Conservation (phyloP, 352 stramenopile genomes). For the Globisporangium barbulae region DNA sequence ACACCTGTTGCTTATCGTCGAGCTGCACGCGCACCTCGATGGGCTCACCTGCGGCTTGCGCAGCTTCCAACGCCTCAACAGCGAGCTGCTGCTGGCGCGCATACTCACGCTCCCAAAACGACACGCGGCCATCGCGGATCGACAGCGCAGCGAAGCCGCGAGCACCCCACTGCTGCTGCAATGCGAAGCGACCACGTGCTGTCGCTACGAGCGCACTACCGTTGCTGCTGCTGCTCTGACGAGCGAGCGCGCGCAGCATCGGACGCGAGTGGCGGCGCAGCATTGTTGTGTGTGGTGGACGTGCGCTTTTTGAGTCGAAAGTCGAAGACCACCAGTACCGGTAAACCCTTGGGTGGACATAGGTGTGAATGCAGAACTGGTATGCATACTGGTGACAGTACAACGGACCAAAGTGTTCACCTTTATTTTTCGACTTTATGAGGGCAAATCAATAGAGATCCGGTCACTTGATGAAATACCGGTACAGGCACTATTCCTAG, state of each 20-base stretch:
- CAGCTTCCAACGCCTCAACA: constrained; percentile 4
- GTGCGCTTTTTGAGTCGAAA: not conserved
- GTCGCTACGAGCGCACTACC: not conserved
- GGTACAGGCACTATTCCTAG: too few relatives aligned
- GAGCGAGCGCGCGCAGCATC: not conserved
- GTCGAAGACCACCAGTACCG: not conserved
- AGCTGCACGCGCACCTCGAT: constrained; percentile 48
- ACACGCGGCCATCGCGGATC: constrained; percentile 43
- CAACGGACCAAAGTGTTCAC: too few relatives aligned
- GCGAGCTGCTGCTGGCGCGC: constrained; percentile 39
- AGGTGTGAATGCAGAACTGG: too few relatives aligned
- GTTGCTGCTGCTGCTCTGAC: not conserved
- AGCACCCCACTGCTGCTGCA: not conserved
- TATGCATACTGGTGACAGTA: too few relatives aligned
- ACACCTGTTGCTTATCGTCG: constrained; percentile 3
- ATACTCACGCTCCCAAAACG: constrained; percentile 53
- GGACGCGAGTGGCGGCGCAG: not conserved
- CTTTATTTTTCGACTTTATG: too few relatives aligned
- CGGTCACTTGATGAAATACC: too few relatives aligned
- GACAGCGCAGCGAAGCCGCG: constrained; percentile 22
- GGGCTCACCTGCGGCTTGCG: constrained; percentile 20
- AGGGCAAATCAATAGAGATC: too few relatives aligned
- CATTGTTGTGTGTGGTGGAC: not conserved
- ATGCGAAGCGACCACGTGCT: not conserved
- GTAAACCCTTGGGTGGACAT: too few relatives aligned